Base-by-base conservation (phyloP, 164 flowering plant species). In the Annona cherimola region DNA sequence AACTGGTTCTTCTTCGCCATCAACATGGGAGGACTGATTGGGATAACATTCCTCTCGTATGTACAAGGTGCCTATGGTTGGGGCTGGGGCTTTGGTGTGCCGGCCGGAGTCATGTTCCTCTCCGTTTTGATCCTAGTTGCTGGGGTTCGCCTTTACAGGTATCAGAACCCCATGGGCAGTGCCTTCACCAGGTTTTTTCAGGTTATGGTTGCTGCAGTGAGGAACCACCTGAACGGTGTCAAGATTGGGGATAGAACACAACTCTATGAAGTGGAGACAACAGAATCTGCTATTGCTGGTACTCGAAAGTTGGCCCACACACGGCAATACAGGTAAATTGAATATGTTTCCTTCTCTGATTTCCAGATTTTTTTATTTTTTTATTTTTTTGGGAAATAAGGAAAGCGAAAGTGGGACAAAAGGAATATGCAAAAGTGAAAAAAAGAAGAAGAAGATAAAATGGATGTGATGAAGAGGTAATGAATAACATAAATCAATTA, bases 1-100 rank as follows among this genome's bases (percentile, higher is more conserved):
- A 87, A 91, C 72, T 91, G 94, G 97, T 89, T 91, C 83, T 89
- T 89, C 86, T 88, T 89, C 35, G 90, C 91, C 69, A 88, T 88
- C 71, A 89, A 85, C 84, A 85, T 82, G 71, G 97, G 97, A 2
- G 91, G 84, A 0, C 73, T 89, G 14, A 14, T 88, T 1, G 91
- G 88, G 1, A 76, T 88, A 60, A 88, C 94, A 0, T 35, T 89
- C 1, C 1, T 89, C 69, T 92, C 88, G 2, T 86, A 84, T 66
- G 2, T 85, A 1, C 84, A 84, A 69, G 83, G 57, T 1, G 61
- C 77, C 71, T 68, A 75, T 18, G 94, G 94, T 0, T 89, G 81
- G 83, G 77, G 44, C 43, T 87, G 86, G 88, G 92, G 90, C 3
- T 85, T 88, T 60, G 91, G 81, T 0, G 72, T 88, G 0, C 94